A percentile compares a stretch with the other conserved stretches of the same genome.
These are phyloP conservation scores for Exophiala dermatitidis DNA, from an alignment of 2,329 filamentous ascomycete genomes.

Conservation along the genomic window DNA sequence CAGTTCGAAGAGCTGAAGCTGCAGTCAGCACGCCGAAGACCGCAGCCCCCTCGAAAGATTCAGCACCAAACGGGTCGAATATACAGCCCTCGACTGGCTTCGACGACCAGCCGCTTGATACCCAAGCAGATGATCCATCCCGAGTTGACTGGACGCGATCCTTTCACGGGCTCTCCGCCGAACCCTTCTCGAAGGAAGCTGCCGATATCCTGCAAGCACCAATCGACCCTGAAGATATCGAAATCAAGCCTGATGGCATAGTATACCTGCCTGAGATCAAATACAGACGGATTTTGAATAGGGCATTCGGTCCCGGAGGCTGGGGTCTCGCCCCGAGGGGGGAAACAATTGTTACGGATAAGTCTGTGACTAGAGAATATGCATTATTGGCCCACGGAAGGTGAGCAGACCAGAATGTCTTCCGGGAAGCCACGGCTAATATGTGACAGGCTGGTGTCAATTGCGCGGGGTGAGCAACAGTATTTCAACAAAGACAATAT, in stretches of 20 bases:
- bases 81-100: slow-evolving; percentile 11
- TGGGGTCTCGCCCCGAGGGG: slow-evolving; percentile 90
- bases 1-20: slow-evolving; percentile 10
- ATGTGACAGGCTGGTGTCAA: slow-evolving; percentile 66
- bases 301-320: slow-evolving; percentile 85
- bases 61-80: slow-evolving; percentile 9
- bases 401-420: slow-evolving; percentile 44
- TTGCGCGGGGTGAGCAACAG: slow-evolving; percentile 88
- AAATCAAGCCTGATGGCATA: slow-evolving; percentile 96
- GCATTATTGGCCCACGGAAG: slow-evolving; percentile 80
- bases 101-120: slow-evolving; percentile 41
- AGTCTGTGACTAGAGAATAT: slow-evolving; percentile 80
- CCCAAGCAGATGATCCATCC: slow-evolving; percentile 40
- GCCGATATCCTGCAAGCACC: slow-evolving; percentile 61
- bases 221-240: slow-evolving; percentile 67
- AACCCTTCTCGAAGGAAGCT: slow-evolving; percentile 64
- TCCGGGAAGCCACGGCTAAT: slow-evolving; percentile 3
- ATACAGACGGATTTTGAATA: slow-evolving; percentile 83
- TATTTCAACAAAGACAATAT: slow-evolving; percentile 88
- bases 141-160: slow-evolving; percentile 76
- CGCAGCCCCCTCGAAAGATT: slow-evolving; percentile 1
- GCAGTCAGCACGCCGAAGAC: slow-evolving; percentile 6
- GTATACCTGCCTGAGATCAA: slow-evolving; percentile 97
- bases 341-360: slow-evolving; percentile 76
- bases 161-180: slow-evolving; percentile 68